A percentile compares a stretch with the other conserved stretches of the same genome.
Evolutionary conservation across 129 eudicot genomes (phyloP).

Genomic region (Logfia minima): DNA sequence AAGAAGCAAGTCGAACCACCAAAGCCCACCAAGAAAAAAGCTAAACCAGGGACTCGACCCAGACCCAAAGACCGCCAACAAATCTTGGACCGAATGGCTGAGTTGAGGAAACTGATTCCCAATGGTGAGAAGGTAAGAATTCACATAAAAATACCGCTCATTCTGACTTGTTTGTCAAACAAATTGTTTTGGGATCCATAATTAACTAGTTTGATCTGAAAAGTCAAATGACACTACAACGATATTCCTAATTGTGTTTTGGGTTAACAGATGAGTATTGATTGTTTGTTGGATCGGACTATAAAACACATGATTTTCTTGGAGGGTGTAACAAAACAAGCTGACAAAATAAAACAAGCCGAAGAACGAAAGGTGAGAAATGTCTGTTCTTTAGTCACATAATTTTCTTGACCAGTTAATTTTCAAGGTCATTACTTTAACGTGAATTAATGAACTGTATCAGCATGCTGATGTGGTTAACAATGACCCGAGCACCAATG

Average conservation of each 20-base stretch:
- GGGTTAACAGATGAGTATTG: slow-evolving; percentile 77
- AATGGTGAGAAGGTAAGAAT: slow-evolving; percentile 78
- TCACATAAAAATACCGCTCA: not conserved
- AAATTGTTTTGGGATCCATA: not conserved
- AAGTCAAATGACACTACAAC: slow-evolving; percentile 8
- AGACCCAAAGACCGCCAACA: slow-evolving; percentile 90
- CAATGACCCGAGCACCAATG: slow-evolving; percentile 37
- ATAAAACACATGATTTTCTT: slow-evolving; percentile 88
- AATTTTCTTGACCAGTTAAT: not conserved
- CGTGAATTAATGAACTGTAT: not conserved
- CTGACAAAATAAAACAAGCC: slow-evolving; percentile 47
- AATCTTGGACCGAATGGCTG: slow-evolving; percentile 84
- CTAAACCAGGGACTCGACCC: slow-evolving; percentile 76
- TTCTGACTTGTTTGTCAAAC: slow-evolving; percentile 19
- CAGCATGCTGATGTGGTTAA: slow-evolving; percentile 23
- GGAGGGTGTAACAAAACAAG: slow-evolving; percentile 71
- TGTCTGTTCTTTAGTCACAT: not conserved
- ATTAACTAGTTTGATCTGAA: slow-evolving; percentile 13
- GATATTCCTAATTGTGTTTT: not conserved
- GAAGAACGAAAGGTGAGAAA: slow-evolving; percentile 53
- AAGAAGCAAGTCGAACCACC: slow-evolving; percentile 42
- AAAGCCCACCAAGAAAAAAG: slow-evolving; percentile 65
- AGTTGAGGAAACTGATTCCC: slow-evolving; percentile 84
- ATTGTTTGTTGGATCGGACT: slow-evolving; percentile 78
- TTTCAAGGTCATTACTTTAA: slow-evolving; percentile 4